These are phyloP conservation scores for Hypoxylon sp. DNA, from an alignment of 2,329 filamentous ascomycete genomes.

Conservation along the genomic window DNA sequence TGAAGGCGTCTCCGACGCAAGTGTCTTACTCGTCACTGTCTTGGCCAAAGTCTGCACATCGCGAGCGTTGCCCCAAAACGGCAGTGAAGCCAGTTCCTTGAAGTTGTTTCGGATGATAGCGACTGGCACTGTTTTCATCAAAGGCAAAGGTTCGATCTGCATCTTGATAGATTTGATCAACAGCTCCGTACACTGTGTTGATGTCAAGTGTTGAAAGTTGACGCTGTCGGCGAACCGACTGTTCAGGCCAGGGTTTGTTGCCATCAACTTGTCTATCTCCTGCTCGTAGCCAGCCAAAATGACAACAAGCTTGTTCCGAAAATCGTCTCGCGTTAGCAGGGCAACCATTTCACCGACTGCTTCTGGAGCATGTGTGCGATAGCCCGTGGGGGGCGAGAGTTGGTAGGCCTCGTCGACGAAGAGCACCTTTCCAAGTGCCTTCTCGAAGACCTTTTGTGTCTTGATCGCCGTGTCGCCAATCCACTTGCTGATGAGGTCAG, in stretches of 20 bases:
- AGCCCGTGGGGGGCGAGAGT: slow-evolving; percentile 45
- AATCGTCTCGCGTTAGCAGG: slow-evolving; percentile 21
- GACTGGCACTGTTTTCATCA: not conserved
- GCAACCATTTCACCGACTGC: slow-evolving; percentile 45
- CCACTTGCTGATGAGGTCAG: slow-evolving; percentile 63
- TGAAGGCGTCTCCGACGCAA: not conserved
- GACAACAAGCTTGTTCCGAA: slow-evolving; percentile 14
- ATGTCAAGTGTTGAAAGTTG: slow-evolving; percentile 11
- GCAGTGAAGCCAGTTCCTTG: not conserved
- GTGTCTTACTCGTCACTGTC: not conserved
- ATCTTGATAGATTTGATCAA: not conserved
- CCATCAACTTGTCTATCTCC: slow-evolving; percentile 22
- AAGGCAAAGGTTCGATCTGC: fast-evolving
- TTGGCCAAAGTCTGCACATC: slow-evolving; percentile 6
- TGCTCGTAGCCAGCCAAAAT: slow-evolving; percentile 19
- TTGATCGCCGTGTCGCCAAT: slow-evolving; percentile 67
- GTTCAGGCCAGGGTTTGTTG: slow-evolving; percentile 23
- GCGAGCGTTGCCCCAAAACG: slow-evolving; percentile 12
- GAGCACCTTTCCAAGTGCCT: slow-evolving; percentile 61
- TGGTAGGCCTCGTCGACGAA: slow-evolving; percentile 67
- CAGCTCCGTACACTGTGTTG: not conserved
- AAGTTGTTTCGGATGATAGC: not conserved
- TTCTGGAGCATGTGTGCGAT: slow-evolving; percentile 55
- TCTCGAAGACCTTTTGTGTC: slow-evolving; percentile 58
- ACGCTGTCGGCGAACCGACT: slow-evolving; percentile 24